Evolutionary conservation across 257 asterid species (phyloP), one percentile per base, ranked within the genome.

Genomic region (Gynochthodes officinalis): DNA sequence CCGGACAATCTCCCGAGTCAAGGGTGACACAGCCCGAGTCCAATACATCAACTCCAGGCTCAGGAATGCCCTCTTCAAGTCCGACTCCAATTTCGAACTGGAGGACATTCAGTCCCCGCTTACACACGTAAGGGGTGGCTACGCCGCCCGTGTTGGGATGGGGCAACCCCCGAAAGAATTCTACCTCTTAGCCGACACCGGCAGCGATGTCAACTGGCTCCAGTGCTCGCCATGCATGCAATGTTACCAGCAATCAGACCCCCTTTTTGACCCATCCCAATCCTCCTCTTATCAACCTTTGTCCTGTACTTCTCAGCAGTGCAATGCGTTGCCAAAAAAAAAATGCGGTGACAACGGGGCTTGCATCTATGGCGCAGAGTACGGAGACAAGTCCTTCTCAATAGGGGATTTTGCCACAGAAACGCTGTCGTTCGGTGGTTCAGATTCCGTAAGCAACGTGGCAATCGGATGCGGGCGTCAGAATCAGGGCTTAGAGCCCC

Each of bases 391-490:
- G 0, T 58, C 64, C 37, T 0, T 1, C 0, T 4, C 39, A 13
- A 13, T 0, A 3, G 64, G 64, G 10, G 64, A 58, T 1, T 58
- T 58, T 4, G 64, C 40, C 15, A 28, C 40, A 0, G 64, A 58
- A 13, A 27, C 21, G 37, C 4, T 28, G 40, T 28, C 64, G 39
- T 58, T 28, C 30, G 64, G 64, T 2, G 13, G 15, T 28, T 54
- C 67, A 2, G 72, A 19, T 6, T 66, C 78, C 9, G 19, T 57
- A 16, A 19, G 39, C n/a, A 67, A 55, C 7, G 52, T 75, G 12
- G 74, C 70, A 23, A 67, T 67, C 18, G 78, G 78, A 0, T 75
- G 78, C 64, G 78, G 69, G 16, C 52, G 7, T 9, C 14, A 18
- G 1, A 75, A 33, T 2, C 52, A 9, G 27, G 69, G 78, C 4